Evolutionary conservation across 805 yeast genomes (phyloP), one percentile per base, ranked within the genome.

Genomic region (Candida quercuum): DNA sequence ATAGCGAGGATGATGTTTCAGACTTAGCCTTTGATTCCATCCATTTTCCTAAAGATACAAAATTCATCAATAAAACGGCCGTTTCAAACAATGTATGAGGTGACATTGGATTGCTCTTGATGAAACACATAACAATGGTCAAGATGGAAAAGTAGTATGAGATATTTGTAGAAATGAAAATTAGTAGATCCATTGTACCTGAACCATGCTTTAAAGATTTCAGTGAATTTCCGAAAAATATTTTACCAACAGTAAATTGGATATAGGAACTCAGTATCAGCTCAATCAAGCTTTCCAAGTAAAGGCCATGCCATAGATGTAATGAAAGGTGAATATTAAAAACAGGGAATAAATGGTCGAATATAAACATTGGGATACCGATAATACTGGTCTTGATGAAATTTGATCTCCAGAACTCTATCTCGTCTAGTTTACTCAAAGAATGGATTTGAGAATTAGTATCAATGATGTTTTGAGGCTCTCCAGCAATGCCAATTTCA

Each of bases 21-120:
- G 98, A 95, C 54, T 93, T 87, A 2, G 99, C 98, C 46, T 74
- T 78, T 59, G 85, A 86, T 55, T 93, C 99, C 17, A 89, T 66
- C 74, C 86, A 84, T 61, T 93, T 91, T 3, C 99, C 99, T 32
- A 88, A 64, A 8, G 93, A 74, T 20, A 93, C 88, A 58, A 88
- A 93, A 5, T 80, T 64, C 35, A 91, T 71, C 29, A 93, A 68
- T 94, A 94, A 86, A 13, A 81, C 78, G 2, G 87, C 72, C 0
- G 98, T 88, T 41, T 87, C 97, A 66, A 93, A 89, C 25, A 88
- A 66, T 1, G 82, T 76, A 36, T 72, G 76, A 6, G 96, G 94
- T 6, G 80, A 71, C 36, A 56, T 54, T 0, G 57, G 53, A 9
- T 37, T 32, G n/a, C 70, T 64, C 21, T 59, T 52, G 54, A 72